phyloP scores from a whole-genome alignment of 352 stramenopile genomes.

The Pythium guiyangense region DNA sequence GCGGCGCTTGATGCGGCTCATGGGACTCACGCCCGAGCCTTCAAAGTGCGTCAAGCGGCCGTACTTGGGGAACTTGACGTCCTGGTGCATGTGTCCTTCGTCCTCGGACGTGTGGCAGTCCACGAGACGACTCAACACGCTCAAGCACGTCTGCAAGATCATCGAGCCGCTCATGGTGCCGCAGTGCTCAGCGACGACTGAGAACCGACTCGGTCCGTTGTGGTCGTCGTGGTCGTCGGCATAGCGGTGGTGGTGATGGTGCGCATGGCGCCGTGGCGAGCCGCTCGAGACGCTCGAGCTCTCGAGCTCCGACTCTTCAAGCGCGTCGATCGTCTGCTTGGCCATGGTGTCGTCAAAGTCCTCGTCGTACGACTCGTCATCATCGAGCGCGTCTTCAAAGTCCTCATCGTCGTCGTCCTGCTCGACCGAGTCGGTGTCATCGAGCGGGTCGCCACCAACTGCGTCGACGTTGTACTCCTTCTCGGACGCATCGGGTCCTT shows the following conservation, averaged over 20 bases:
- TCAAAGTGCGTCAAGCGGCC: constrained; percentile 79
- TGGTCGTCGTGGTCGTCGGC: constrained; percentile 23
- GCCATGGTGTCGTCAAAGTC: constrained; percentile 28
- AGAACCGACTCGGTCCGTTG: constrained; percentile 44
- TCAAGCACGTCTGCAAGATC: constrained; percentile 87
- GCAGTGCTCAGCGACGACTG: constrained; percentile 71
- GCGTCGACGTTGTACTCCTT: constrained; percentile 70
- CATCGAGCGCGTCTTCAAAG: constrained; percentile 22
- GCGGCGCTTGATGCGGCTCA: constrained; percentile 70
- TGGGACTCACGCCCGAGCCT: constrained; percentile 68
- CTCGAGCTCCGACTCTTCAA: constrained; percentile 45
- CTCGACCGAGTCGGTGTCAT: constrained; percentile 35
- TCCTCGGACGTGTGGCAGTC: constrained; percentile 82
- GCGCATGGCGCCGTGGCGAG: constrained; percentile 13
- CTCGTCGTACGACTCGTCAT: constrained; percentile 26
- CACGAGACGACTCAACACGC: constrained; percentile 74
- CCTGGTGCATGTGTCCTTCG: constrained; percentile 75
- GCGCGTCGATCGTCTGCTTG: constrained; percentile 55
- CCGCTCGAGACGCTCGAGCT: constrained; percentile 35
- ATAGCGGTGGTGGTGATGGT: constrained; percentile 12
- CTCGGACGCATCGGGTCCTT: constrained; percentile 58
- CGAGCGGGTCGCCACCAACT: constrained; percentile 36
- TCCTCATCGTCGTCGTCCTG: constrained; percentile 48
- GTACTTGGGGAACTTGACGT: constrained; percentile 76
- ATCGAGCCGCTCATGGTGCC: constrained; percentile 79